A percentile compares a stretch with the other conserved stretches of the same genome.
phyloP scores from a whole-genome alignment of 306 rosid genomes.

The Crotalaria pallida region DNA sequence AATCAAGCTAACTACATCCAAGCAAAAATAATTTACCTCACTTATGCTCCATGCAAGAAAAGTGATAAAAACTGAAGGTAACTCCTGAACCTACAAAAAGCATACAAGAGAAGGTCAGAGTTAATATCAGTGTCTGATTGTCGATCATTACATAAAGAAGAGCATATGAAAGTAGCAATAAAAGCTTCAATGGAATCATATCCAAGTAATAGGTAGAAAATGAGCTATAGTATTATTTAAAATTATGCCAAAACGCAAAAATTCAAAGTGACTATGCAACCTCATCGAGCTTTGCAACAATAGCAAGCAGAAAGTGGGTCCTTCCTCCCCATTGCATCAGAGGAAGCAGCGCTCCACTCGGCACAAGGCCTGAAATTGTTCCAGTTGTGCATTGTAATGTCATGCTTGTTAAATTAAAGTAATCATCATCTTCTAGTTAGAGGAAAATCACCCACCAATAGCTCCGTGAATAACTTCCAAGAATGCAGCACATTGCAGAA shows the following conservation, averaged over 20 bases:
- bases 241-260: not conserved
- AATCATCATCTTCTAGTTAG: not conserved
- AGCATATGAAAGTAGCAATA: not conserved
- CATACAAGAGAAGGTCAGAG: not conserved
- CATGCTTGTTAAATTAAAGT: not conserved
- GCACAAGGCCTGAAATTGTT: constrained; percentile 66
- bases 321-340: constrained; percentile 96
- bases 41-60: constrained; percentile 79
- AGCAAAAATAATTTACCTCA: constrained; percentile 47
- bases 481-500: constrained; percentile 71
- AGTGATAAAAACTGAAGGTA: constrained; percentile 68
- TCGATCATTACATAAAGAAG: constrained; percentile 8
- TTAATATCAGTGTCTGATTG: not conserved
- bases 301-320: constrained; percentile 56
- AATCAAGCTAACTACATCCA: not conserved
- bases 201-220: not conserved
- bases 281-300: constrained; percentile 54
- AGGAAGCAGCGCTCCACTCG: constrained; percentile 80
- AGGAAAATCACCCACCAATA: constrained; percentile 43
- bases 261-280: constrained; percentile 31
- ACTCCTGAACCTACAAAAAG: constrained; percentile 55
- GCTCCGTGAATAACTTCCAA: constrained; percentile 91
- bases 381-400: not conserved
- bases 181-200: not conserved
- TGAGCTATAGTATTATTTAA: not conserved